Base-by-base conservation (phyloP, 2,329 filamentous ascomycete species). In the Hypoxylon sp. region DNA sequence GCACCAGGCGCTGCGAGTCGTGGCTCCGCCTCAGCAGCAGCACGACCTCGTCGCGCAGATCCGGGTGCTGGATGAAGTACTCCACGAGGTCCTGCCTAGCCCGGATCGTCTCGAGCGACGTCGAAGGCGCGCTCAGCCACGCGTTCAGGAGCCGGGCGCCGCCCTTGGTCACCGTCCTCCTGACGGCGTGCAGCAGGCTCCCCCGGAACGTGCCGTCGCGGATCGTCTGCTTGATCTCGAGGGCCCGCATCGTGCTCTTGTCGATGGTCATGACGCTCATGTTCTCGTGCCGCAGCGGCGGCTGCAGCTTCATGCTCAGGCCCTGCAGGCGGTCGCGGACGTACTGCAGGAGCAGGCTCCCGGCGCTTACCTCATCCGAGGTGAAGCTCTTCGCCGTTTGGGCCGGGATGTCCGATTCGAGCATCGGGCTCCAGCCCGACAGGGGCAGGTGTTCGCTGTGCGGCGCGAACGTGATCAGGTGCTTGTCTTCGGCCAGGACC, bases 101-200 rank as follows among this genome's bases (percentile, higher is more conserved):
- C 68, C 91, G 90, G 71, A 99, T 97, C 2, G 90, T 85, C 4
- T 87, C 81, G 3, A 97, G 78, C 7, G 91, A 96, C n/a, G 94
- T 96, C 0, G 95, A 97, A 0, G 96, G 96, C 0, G 93, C 90
- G 86, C 91, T 89, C n/a, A 99, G 81, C 83, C 96, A 93, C 70
- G 93, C 90, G 67, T 90, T 90, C 5, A 99, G 83, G 50, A 98
- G 83, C 40, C 96, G 87, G 20, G 93, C 90, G 56, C 96, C 96
- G 70, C 95, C 94, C 75, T 94, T 97, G 0, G 96, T 99, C 14
- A 93, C 92, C 0, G 96, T 99, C 55, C 91, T 87, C 64, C 94
- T 88, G 54, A 98, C 86, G n/a, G 93, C 91, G 79, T 98, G 93
- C 36, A 99, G 81, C 44, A 99, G 81, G 74, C 94, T 97, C 4